Conservation (phyloP, 164 flowering plant species). For the Kingdonia uniflora region DNA sequence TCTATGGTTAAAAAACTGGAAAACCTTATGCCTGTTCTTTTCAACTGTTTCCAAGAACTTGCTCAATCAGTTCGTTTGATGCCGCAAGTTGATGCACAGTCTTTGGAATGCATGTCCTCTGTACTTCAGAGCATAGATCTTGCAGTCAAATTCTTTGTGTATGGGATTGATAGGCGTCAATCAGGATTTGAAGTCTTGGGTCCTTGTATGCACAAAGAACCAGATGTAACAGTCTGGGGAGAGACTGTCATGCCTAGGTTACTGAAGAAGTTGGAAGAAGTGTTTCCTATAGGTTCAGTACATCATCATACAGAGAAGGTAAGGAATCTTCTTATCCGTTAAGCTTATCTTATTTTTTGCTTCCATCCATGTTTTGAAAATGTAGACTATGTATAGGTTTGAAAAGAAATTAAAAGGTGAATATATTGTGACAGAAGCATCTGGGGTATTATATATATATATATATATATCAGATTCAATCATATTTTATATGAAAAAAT, state of each 20-base stretch:
- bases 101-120: constrained; percentile 55
- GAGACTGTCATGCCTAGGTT: constrained; percentile 22
- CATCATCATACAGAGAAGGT: constrained; percentile 53
- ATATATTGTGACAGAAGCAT: too few species aligned
- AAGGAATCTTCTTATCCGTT: neutral
- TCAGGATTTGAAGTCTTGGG: constrained; percentile 12
- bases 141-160: constrained; percentile 29
- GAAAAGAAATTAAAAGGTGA: too few species aligned
- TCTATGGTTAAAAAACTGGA: constrained; percentile 28
- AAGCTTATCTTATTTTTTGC: too few species aligned
- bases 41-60: constrained; percentile 61
- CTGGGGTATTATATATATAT: too few species aligned
- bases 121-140: constrained; percentile 62
- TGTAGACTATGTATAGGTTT: too few species aligned
- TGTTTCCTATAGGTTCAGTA: constrained; percentile 50
- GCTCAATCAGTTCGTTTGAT: constrained; percentile 24
- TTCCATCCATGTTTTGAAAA: too few species aligned
- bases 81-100: constrained; percentile 36
- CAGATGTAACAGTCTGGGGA: constrained; percentile 14
- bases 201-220: constrained; percentile 13
- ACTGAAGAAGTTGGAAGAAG: constrained; percentile 41
- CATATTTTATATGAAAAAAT: too few species aligned
- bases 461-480: too few species aligned
- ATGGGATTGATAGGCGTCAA: constrained; percentile 15
- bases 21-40: constrained; percentile 56